phyloP scores from a whole-genome alignment of 768 basidiomycete species.

The Leccinellum albellum region DNA sequence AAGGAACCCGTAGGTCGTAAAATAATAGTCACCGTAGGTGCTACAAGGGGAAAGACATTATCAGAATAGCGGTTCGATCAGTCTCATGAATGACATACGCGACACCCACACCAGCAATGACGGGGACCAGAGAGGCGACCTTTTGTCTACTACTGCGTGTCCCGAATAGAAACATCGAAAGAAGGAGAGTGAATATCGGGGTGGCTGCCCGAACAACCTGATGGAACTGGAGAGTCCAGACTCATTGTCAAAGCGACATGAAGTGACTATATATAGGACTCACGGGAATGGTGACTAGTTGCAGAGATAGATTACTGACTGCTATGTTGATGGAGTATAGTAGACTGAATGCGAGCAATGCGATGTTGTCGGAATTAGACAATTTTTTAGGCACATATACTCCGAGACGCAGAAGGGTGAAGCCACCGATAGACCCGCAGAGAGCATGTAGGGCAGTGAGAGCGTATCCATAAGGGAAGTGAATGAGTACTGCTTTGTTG shows the following conservation, averaged over 20 bases:
- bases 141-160: constrained; percentile 57
- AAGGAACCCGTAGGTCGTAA: constrained; percentile 77
- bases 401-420: constrained; percentile 54
- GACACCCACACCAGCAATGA: constrained; percentile 85
- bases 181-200: constrained; percentile 84
- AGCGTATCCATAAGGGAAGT: constrained; percentile 94
- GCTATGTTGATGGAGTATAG: constrained; percentile 94
- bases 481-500: constrained; percentile 90
- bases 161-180: constrained; percentile 68
- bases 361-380: constrained; percentile 47
- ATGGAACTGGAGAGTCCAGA: constrained; percentile 66
- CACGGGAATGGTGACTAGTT: constrained; percentile 87
- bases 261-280: constrained; percentile 28
- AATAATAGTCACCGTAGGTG: constrained; percentile 95
- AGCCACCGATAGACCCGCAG: constrained; percentile 80
- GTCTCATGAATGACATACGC: constrained; percentile 47
- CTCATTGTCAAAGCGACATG: not conserved
- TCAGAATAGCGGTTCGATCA: not conserved
- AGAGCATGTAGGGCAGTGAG: constrained; percentile 90
- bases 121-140: constrained; percentile 73
- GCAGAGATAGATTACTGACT: constrained; percentile 87
- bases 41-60: constrained; percentile 37
- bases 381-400: constrained; percentile 57
- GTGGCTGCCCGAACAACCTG: constrained; percentile 93
- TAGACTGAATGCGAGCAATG: constrained; percentile 77